These are phyloP conservation scores for Sporisorium graminicola DNA, from an alignment of 1,284 basidiomycete species.

Conservation along the genomic window DNA sequence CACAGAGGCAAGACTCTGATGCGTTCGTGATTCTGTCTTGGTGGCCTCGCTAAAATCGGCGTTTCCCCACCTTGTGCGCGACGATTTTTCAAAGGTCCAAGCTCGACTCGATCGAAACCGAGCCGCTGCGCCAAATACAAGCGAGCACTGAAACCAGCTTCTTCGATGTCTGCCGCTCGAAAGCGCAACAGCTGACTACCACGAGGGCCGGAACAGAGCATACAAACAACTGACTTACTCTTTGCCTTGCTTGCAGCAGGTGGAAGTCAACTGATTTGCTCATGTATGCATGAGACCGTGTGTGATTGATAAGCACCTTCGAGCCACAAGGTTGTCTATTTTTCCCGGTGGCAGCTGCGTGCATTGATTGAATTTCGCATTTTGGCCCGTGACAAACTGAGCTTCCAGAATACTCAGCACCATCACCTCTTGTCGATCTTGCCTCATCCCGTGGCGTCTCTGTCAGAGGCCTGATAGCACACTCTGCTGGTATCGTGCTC, in stretches of 20 bases:
- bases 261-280: not conserved
- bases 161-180: too few species aligned
- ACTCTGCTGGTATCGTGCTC: not conserved
- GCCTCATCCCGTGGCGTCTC: not conserved
- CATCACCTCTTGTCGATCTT: not conserved
- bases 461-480: not conserved
- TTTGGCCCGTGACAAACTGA: not conserved
- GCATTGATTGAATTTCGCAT: not conserved
- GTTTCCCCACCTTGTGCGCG: not conserved
- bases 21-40: not conserved
- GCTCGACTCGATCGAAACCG: not conserved
- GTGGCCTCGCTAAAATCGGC: conserved; percentile 1
- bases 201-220: too few species aligned
- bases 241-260: too few species aligned
- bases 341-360: not conserved
- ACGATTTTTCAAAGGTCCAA: not conserved
- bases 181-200: too few species aligned
- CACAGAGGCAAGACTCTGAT: not conserved
- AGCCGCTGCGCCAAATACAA: not conserved
- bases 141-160: not conserved
- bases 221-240: too few species aligned
- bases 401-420: not conserved
- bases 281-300: not conserved
- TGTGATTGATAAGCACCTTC: not conserved
- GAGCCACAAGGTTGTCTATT: not conserved